A percentile compares a stretch with the other conserved stretches of the same genome.
Evolutionary conservation across 805 yeast genomes (phyloP).

Genomic region (Kluyveromyces wickerhamii): DNA sequence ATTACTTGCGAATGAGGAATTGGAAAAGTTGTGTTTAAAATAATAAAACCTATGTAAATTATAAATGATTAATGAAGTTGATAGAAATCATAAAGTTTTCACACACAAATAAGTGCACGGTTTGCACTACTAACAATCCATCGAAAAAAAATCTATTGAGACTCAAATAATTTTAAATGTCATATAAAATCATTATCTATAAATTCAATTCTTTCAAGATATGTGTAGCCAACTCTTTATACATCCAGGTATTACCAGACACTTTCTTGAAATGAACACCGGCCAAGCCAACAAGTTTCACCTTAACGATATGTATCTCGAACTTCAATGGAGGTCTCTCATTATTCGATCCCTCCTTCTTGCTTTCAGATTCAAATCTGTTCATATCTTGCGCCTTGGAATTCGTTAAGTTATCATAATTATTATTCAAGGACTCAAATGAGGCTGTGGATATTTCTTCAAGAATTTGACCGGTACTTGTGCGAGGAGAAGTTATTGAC

Average conservation of each 20-base stretch:
- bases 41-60: not conserved
- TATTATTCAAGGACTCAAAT: slow-evolving; percentile 25
- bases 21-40: slow-evolving; percentile 13
- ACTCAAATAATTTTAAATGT: no score
- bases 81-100: not conserved
- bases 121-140: no score
- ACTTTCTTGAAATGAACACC: slow-evolving; percentile 94
- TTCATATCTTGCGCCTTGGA: slow-evolving; percentile 59
- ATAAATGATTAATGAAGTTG: not conserved
- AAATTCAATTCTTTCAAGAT: slow-evolving; percentile 66
- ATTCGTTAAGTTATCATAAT: slow-evolving; percentile 35
- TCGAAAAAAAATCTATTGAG: no score
- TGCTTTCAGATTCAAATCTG: slow-evolving; percentile 41
- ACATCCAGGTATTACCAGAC: slow-evolving; percentile 91
- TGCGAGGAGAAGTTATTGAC: slow-evolving; percentile 25
- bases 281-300: slow-evolving; percentile 79
- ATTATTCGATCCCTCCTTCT: slow-evolving; percentile 14
- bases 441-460: slow-evolving; percentile 30
- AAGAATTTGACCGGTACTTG: slow-evolving; percentile 11
- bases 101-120: not conserved
- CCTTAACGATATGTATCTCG: slow-evolving; percentile 87
- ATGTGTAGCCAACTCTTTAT: slow-evolving; percentile 82
- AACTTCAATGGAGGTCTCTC: slow-evolving; percentile 65
- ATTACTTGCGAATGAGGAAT: slow-evolving; percentile 20
- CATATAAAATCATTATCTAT: no score